phyloP scores from a whole-genome alignment of 306 rosid species.

The Herpetospermum pedunculosum region DNA sequence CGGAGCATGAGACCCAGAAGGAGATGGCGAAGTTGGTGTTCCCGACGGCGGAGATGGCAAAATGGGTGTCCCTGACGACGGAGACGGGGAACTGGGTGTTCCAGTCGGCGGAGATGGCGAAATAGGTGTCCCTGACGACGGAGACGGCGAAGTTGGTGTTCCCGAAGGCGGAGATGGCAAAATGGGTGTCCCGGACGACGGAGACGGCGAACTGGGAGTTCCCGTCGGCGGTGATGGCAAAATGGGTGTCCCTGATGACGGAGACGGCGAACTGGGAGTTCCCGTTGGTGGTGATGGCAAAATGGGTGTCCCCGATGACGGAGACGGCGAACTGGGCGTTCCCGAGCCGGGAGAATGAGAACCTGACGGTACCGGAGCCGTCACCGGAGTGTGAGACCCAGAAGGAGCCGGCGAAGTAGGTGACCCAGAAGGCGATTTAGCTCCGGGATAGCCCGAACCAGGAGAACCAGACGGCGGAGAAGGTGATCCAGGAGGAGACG shows the following conservation, averaged over 20 bases:
- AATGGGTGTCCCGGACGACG: background rate
- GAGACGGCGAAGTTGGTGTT: too few species aligned
- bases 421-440: conserved; percentile 1
- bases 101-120: too few species aligned
- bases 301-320: background rate
- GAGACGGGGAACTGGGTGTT: too few species aligned
- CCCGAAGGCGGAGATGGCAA: background rate
- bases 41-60: conserved; percentile 3
- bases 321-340: background rate
- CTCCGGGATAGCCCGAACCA: too few species aligned
- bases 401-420: background rate
- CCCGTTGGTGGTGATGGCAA: background rate
- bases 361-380: too few species aligned
- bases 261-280: background rate
- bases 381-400: background rate
- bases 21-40: background rate
- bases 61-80: conserved; percentile 1
- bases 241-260: background rate
- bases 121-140: too few species aligned
- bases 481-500: background rate
- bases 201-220: background rate
- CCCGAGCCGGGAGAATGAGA: too few species aligned
- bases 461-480: too few species aligned
- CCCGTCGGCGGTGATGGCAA: background rate
- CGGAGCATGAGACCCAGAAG: background rate